Evolutionary conservation across 139 green algal species (phyloP).

Genomic region (Pseudopediastrum boryanum): DNA sequence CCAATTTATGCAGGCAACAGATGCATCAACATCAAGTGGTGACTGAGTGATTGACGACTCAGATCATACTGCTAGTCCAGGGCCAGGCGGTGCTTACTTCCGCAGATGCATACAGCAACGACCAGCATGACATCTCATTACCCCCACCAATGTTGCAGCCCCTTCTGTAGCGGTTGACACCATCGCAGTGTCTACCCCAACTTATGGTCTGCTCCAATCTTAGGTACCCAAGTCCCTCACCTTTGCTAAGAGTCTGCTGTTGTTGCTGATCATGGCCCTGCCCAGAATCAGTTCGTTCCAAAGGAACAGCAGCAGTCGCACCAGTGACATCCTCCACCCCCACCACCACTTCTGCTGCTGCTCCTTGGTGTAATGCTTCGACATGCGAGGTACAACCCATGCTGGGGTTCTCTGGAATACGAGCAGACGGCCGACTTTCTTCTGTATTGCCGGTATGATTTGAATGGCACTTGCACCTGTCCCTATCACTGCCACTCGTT

Average conservation of each 20-base stretch:
- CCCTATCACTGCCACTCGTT: background rate
- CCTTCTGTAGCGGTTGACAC: background rate
- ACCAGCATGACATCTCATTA: background rate
- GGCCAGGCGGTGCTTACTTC: background rate
- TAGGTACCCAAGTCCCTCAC: background rate
- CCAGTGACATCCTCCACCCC: conserved; percentile 2
- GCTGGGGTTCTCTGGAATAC: conserved; percentile 20
- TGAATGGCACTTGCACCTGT: conserved; percentile 15
- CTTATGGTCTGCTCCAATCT: background rate
- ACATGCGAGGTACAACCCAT: conserved; percentile 3
- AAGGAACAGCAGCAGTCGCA: background rate
- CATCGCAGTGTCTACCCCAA: background rate
- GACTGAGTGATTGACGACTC: no score
- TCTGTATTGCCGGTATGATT: conserved; percentile 14
- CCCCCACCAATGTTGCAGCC: background rate
- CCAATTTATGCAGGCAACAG: background rate
- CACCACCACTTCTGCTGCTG: background rate
- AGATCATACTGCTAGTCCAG: no score
- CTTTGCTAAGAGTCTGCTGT: background rate
- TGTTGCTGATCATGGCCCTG: conserved; percentile 3
- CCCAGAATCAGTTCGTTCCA: conserved; percentile 20
- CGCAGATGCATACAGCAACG: background rate
- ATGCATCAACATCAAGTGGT: background rate
- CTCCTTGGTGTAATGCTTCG: background rate
- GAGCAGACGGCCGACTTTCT: background rate